Evolutionary conservation across 139 green algal species (phyloP).

Genomic region (Chlamydomonas sp.): DNA sequence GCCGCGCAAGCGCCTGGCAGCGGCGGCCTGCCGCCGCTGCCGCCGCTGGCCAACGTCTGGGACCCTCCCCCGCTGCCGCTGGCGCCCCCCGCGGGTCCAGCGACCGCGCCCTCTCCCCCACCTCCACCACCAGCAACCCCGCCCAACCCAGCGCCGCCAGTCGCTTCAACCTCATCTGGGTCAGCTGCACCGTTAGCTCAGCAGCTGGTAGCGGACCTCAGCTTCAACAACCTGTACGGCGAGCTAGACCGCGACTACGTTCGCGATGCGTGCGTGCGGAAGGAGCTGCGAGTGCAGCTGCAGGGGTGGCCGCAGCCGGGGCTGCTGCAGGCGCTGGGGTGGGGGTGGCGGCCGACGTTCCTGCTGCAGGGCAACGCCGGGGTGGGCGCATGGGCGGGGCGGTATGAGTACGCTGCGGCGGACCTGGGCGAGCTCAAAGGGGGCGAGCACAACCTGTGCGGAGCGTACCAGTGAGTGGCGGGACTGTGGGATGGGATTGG

Average conservation of each 20-base stretch:
- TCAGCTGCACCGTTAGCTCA: no score
- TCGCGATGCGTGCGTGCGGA: background rate
- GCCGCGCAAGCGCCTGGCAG: background rate
- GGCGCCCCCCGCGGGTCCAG: background rate
- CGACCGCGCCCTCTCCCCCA: background rate
- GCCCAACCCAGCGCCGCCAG: background rate
- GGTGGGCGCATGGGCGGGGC: slow-evolving; percentile 33
- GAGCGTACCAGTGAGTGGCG: slow-evolving; percentile 36
- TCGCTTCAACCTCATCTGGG: no score
- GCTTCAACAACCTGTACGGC: slow-evolving; percentile 9
- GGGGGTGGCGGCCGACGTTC: background rate
- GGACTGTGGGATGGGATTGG: background rate
- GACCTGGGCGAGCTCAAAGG: background rate
- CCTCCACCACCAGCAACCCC: background rate
- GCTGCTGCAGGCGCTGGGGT: background rate
- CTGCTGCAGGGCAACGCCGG: slow-evolving; percentile 33
- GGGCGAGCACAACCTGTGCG: slow-evolving; percentile 44
- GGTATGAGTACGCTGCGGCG: slow-evolving; percentile 10
- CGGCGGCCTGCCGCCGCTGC: background rate
- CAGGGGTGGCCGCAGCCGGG: background rate
- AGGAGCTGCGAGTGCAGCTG: slow-evolving; percentile 12
- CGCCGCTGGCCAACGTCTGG: background rate
- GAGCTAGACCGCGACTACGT: background rate
- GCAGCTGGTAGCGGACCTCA: slow-evolving; percentile 29
- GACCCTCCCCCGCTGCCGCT: background rate